Base-by-base conservation (phyloP, 78 protist species). In the Dictyostelium capitatum region DNA sequence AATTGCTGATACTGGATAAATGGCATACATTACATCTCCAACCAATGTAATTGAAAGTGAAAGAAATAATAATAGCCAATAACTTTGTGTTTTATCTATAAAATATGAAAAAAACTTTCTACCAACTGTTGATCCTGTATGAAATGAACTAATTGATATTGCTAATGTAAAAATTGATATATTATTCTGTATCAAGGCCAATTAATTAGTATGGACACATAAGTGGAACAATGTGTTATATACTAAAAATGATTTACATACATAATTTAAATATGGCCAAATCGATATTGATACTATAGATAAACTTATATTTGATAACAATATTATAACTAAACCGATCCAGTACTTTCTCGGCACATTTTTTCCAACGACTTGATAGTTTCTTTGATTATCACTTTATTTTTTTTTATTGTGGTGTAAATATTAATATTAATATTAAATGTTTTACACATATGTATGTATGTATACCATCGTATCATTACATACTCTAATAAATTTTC, bases 1-100 rank as follows among this genome's bases (percentile, higher is more conserved):
- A 5, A 50, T 10, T 3, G 56, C 50, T 65, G 25, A 37, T 14
- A 37, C 25, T 50, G 93, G 93, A 30, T 20, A n/a, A 2, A 50
- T 3, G 3, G 93, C 93, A 78, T 87, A 87, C 1, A 87, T 6
- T 14, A 87, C 17, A 77, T 87, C 93, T 20, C 93, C 93, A 30
- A 87, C n/a, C 59, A 87, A 65, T 46, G 79, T 62, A 23, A 87
- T 17, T 9, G 17, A 12, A 3, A 78, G 17, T 15, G 84, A 80
- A 15, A 73, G n/a, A n/a, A 56, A 41, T n/a, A 87, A 48, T 20
- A 72, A 51, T 46, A 78, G 64, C 93, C 93, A 87, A 59, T 46
- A 51, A 32, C 57, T 65, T 10, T 77, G 47, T 11, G 53, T 59
- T n/a, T 37, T 74, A 12, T 84, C 92, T 20, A 57, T n/a, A 20